Percentiles rank a stretch among this genome's conserved stretches.
Evolutionary conservation across 495 filamentous ascomycete genomes (phyloP).

Genomic region (Articulospora tetracladia): DNA sequence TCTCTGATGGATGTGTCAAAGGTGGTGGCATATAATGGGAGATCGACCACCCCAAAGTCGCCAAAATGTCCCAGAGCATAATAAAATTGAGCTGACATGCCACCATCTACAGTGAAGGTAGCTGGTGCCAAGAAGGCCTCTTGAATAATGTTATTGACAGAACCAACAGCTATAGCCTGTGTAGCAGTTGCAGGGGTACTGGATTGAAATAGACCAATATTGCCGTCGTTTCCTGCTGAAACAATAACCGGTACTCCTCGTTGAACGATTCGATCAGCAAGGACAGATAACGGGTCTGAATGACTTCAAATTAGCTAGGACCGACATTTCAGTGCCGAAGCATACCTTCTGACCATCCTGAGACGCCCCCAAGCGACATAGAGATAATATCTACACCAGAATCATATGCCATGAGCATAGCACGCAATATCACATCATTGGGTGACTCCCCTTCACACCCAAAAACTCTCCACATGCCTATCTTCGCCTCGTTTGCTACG

Average conservation of each 20-base stretch:
- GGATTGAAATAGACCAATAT: not conserved
- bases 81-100: too few relatives aligned
- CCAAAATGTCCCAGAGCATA: too few relatives aligned
- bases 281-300: not conserved
- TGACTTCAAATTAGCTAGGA: not conserved
- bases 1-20: not conserved
- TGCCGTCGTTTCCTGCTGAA: not conserved
- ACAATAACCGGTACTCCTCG: not conserved
- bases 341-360: not conserved
- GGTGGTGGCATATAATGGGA: too few relatives aligned
- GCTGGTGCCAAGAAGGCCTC: not conserved
- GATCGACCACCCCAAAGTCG: too few relatives aligned
- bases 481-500: constrained; percentile 42
- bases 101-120: not conserved
- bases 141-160: not conserved
- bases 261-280: not conserved
- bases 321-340: too few relatives aligned
- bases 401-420: constrained; percentile 36
- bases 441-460: constrained; percentile 29
- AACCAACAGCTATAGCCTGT: not conserved
- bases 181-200: not conserved
- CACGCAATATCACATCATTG: constrained; percentile 26
- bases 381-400: constrained; percentile 42
- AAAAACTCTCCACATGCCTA: constrained; percentile 32
- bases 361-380: constrained; percentile 25